Evolutionary conservation across 2,329 filamentous ascomycete genomes (phyloP), one percentile per base, ranked within the genome.

Genomic region (Myriangium duriaei): DNA sequence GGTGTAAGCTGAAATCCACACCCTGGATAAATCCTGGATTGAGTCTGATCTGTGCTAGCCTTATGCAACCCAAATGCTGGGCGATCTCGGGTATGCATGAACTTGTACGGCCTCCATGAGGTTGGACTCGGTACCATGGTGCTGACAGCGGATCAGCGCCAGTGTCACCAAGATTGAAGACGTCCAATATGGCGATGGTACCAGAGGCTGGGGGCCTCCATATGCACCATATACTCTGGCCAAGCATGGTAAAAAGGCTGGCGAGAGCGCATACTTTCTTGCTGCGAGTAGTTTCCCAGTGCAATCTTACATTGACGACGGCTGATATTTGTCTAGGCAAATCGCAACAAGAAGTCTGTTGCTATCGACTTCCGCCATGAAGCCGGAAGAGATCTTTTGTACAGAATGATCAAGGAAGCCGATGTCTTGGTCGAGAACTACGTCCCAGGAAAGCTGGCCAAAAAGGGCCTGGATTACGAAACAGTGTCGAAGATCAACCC

Each of bases 101-200:
- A 50, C 49, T 42, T 46, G 45, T 46, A 51, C 58, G 54, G 59
- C 49, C 51, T 51, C 42, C 47, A 42, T 44, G 45, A 49, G 49
- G 50, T 56, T 51, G 42, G 47, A 42, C 9, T 19, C 16, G 17
- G 17, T 17, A 19, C 10, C 11, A 24, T 9, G 3, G 12, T 12
- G 18, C 34, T 41, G 34, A 40, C 16, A 4, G 13, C 10, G 5
- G 42, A 52, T 30, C 49, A 92, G 86, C 46, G 91, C 91, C 47
- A 88, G 98, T 58, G 78, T 98, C 19, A 94, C 98, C 63, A 98
- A 98, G 61, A 74, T 98, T 44, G 91, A 98, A 61, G 91, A 98
- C 59, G 91, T 91, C 3, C 76, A 76, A 4, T 73, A 84, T 41
- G 91, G 84, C 26, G 91, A 98, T 56, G 91, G 98, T 56, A 98